phyloP scores from a whole-genome alignment of 176 grass and related monocot genomes.

The Triticum dicoccoides region DNA sequence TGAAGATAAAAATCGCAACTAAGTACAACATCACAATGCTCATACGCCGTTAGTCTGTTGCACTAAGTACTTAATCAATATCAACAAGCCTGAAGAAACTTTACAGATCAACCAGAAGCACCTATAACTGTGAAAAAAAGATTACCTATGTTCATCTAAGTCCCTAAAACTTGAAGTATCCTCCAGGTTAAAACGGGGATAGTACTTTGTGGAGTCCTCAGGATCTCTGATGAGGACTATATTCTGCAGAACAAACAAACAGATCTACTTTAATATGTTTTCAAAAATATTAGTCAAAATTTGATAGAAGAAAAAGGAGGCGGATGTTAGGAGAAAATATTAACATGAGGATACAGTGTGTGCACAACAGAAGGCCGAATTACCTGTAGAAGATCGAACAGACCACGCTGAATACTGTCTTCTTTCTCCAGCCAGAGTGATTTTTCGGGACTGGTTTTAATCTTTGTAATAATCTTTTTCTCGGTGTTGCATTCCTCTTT shows the following conservation, averaged over 20 bases:
- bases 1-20: background rate
- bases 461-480: slow-evolving; percentile 88
- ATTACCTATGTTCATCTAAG: slow-evolving; percentile 95
- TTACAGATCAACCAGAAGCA: background rate
- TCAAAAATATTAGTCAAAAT: slow-evolving; percentile 5
- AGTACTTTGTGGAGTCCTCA: slow-evolving; percentile 81
- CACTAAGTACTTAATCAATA: slow-evolving; percentile 13
- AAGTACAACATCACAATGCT: slow-evolving; percentile 13
- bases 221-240: slow-evolving; percentile 94
- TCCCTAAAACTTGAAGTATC: slow-evolving; percentile 86
- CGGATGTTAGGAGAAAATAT: background rate
- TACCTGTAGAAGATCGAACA: slow-evolving; percentile 94
- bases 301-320: background rate
- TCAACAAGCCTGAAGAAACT: slow-evolving; percentile 15
- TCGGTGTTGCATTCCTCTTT: slow-evolving; percentile 98
- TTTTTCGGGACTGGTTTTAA: slow-evolving; percentile 78
- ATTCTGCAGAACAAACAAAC: slow-evolving; percentile 58
- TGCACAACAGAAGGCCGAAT: slow-evolving; percentile 2
- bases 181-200: slow-evolving; percentile 96
- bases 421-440: slow-evolving; percentile 88
- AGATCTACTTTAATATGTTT: slow-evolving; percentile 14
- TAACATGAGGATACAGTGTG: background rate
- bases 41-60: background rate
- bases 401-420: slow-evolving; percentile 57
- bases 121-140: background rate